Percentiles rank a stretch among this genome's conserved stretches.
phyloP scores from a whole-genome alignment of 2,329 filamentous ascomycete species.

The Mycosphaerelloides madeirae region DNA sequence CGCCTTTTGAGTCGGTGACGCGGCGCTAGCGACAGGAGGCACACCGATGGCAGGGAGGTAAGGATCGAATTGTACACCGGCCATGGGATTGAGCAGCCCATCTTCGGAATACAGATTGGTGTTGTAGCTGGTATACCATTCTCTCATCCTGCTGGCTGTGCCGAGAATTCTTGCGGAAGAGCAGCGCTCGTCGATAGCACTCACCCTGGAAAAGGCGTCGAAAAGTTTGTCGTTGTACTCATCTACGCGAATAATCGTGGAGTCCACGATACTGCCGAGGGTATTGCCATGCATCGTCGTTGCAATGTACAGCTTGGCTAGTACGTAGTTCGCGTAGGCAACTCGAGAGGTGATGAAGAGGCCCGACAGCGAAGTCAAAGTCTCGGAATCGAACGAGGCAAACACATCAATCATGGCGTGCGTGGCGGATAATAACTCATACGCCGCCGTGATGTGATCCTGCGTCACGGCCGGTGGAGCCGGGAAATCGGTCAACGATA shows the following conservation, averaged over 20 bases:
- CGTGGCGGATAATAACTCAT: slow-evolving; percentile 18
- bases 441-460: slow-evolving; percentile 24
- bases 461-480: slow-evolving; percentile 19
- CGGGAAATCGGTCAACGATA: slow-evolving; percentile 27
- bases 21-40: neutral
- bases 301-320: slow-evolving; percentile 27
- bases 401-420: slow-evolving; percentile 24
- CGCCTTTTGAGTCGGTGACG: neutral
- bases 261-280: slow-evolving; percentile 23
- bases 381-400: slow-evolving; percentile 9
- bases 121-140: slow-evolving; percentile 20
- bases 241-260: slow-evolving; percentile 22
- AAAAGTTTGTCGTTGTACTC: slow-evolving; percentile 25
- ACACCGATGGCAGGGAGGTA: no score
- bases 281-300: slow-evolving; percentile 24
- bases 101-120: slow-evolving; percentile 5
- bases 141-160: slow-evolving; percentile 12
- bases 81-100: neutral
- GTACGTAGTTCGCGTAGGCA: slow-evolving; percentile 23
- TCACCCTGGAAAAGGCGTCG: slow-evolving; percentile 3
- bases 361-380: slow-evolving; percentile 20
- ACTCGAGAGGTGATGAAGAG: slow-evolving; percentile 22
- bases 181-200: slow-evolving; percentile 13
- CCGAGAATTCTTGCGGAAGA: slow-evolving; percentile 18
- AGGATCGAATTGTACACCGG: neutral